Evolutionary conservation across 2,329 filamentous ascomycete species (phyloP).

Genomic region (Cercospora citrullina): DNA sequence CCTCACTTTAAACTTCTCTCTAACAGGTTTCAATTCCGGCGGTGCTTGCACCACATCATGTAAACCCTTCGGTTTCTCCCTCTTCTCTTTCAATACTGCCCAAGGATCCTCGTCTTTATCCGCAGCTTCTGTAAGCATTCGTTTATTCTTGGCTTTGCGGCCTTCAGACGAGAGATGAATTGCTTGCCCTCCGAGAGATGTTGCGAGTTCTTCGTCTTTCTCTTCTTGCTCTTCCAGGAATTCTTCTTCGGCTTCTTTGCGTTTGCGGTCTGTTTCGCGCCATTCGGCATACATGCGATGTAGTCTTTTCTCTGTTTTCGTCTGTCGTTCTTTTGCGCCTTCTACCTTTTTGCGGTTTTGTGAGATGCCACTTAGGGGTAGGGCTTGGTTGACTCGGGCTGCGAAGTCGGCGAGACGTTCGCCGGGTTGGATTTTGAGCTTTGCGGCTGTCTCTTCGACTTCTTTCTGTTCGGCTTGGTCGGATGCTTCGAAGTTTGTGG

Average conservation of each 20-base stretch:
- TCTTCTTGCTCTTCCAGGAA: slow-evolving; percentile 65
- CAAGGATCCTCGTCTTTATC: slow-evolving; percentile 70
- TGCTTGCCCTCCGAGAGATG: slow-evolving; percentile 64
- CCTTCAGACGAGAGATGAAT: slow-evolving; percentile 59
- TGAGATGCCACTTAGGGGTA: slow-evolving; percentile 70
- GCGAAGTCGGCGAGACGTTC: slow-evolving; percentile 81
- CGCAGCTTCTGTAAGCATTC: slow-evolving; percentile 49
- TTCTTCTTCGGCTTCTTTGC: slow-evolving; percentile 74
- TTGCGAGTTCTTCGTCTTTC: slow-evolving; percentile 62
- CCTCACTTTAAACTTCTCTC: slow-evolving; percentile 65
- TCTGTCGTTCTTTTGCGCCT: slow-evolving; percentile 67
- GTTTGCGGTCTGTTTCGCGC: slow-evolving; percentile 75
- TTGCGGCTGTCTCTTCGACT: slow-evolving; percentile 31
- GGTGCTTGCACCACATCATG: slow-evolving; percentile 71
- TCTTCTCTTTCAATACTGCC: slow-evolving; percentile 68
- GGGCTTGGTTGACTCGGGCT: slow-evolving; percentile 76
- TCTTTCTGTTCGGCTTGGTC: slow-evolving; percentile 1
- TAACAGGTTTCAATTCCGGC: slow-evolving; percentile 66
- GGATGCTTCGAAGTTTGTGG: slow-evolving; percentile 1
- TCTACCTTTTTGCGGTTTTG: slow-evolving; percentile 62
- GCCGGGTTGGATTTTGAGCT: slow-evolving; percentile 74
- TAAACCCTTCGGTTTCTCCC: slow-evolving; percentile 55
- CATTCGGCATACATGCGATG: slow-evolving; percentile 59
- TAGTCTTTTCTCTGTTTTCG: slow-evolving; percentile 81
- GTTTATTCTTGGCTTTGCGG: slow-evolving; percentile 48